Percentiles rank a stretch among this genome's conserved stretches.
phyloP scores from a whole-genome alignment of 208 protist species.

The Strigomonas culicis region DNA sequence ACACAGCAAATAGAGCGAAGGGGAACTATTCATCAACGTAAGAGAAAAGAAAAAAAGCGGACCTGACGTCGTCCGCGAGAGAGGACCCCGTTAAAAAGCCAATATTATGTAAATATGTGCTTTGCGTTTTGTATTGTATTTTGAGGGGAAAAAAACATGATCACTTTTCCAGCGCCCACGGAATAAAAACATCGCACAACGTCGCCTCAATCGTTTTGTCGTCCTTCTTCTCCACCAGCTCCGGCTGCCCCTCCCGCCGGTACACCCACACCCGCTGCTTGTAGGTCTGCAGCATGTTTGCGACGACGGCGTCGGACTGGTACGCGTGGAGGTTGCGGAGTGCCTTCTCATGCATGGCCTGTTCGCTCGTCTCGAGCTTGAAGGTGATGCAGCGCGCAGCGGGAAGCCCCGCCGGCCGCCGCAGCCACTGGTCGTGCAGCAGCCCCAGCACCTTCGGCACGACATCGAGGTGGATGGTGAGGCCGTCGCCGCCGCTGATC shows the following conservation, averaged over 20 bases:
- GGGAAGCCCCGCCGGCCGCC: conserved; percentile 12
- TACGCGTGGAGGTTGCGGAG: conserved; percentile 63
- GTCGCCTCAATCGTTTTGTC: conserved; percentile 44
- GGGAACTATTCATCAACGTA: not conserved
- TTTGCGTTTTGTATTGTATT: too few relatives aligned
- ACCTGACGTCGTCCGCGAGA: too few relatives aligned
- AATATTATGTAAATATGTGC: too few relatives aligned
- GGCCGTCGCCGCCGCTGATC: conserved; percentile 71
- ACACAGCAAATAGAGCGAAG: not conserved
- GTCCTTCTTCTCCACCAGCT: conserved; percentile 24
- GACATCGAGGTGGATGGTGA: conserved; percentile 54
- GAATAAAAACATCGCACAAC: conserved; percentile 54
- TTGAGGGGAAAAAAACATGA: too few relatives aligned
- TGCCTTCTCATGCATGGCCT: conserved; percentile 63
- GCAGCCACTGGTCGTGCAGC: conserved; percentile 52
- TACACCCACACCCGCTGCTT: conserved; percentile 73
- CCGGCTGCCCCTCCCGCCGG: conserved; percentile 24
- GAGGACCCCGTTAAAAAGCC: too few relatives aligned
- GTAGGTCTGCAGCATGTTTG: conserved; percentile 83
- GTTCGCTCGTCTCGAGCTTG: conserved; percentile 79
- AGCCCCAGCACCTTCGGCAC: conserved; percentile 72
- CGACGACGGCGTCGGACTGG: conserved; percentile 71
- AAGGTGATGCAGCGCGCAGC: conserved; percentile 61
- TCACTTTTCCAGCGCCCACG: conserved; percentile 12
- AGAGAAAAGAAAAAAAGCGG: not conserved